phyloP scores from a whole-genome alignment of 257 asterid genomes.

The Agastache rugosa region DNA sequence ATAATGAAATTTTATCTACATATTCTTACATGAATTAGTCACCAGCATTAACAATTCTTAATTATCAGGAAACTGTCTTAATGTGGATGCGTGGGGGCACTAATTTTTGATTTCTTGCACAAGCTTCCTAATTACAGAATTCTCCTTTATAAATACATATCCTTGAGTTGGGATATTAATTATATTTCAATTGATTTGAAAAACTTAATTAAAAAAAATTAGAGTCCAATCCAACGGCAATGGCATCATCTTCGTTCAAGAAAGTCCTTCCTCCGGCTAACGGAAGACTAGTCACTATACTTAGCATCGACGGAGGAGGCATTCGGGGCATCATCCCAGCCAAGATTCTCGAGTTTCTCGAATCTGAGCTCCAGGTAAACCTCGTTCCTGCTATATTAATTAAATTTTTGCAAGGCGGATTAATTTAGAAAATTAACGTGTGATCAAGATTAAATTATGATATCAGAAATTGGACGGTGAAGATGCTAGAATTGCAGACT shows the following conservation, averaged over 20 bases:
- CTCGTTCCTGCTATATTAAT: too few species aligned
- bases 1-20: background rate
- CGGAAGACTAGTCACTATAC: constrained; percentile 54
- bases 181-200: background rate
- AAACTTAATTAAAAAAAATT: background rate
- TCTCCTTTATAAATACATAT: background rate
- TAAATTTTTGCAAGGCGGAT: too few species aligned
- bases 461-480: constrained; percentile 52
- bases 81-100: constrained; percentile 6
- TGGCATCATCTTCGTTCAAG: constrained; percentile 39
- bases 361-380: constrained; percentile 63
- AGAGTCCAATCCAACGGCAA: background rate
- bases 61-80: background rate
- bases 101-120: background rate
- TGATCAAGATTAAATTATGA: too few species aligned
- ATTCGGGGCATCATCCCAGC: constrained; percentile 75
- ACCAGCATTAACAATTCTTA: background rate
- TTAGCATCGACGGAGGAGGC: constrained; percentile 87
- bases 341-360: constrained; percentile 56
- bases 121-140: background rate
- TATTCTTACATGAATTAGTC: background rate
- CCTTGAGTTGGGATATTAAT: background rate
- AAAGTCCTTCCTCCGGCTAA: constrained; percentile 43
- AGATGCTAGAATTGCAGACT: constrained; percentile 57
- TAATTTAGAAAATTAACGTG: background rate